Base-by-base conservation (phyloP, 2,329 filamentous ascomycete genomes). In the Fusarium nodosum region DNA sequence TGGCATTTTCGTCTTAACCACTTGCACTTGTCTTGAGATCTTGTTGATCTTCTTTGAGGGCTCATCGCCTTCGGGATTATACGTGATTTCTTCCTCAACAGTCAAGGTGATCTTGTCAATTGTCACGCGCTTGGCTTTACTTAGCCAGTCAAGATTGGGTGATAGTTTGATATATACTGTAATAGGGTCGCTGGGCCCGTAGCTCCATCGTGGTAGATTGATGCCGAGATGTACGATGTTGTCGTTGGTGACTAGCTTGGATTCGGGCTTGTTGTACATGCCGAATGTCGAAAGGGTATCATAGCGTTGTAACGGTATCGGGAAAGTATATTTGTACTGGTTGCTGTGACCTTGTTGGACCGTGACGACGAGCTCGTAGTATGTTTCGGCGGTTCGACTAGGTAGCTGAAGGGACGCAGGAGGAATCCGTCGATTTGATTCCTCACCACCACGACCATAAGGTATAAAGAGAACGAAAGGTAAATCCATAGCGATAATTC, bases 21-120 rank as follows among this genome's bases (percentile, higher is more conserved):
- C 83, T 75, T 97, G 93, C 2, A 91, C 91, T 73, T 95, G 92
- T 79, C 94, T 96, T 28, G 92, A 91, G 70, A 99, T 83, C 59
- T 90, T 92, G 80, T 97, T 97, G 72, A 93, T 84, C 79, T 97
- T 97, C 71, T 93, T 93, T 33, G 92, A 92, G 30, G 94, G 94
- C 77, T 98, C 96, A 76, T 98, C 96, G 50, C 96, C 96, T 80
- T 98, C 95, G 31, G 96, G 96, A 72, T 99, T 98, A 81, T 93
- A 99, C n/a, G 96, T 97, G 62, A 98, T 97, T 78, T 98, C 95
- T 80, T 99, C 96, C 77, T 98, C 96, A 73, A 99, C 97, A 15
- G 90, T 89, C 42, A 98, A 90, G 2, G 94, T 97, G 72, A 99
- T 96, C 76, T 96, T 96, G 76, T 94, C 91, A 76, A 99, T 97